Conservation (phyloP, 805 yeast species). For the Cyberlindnera mrakii region DNA sequence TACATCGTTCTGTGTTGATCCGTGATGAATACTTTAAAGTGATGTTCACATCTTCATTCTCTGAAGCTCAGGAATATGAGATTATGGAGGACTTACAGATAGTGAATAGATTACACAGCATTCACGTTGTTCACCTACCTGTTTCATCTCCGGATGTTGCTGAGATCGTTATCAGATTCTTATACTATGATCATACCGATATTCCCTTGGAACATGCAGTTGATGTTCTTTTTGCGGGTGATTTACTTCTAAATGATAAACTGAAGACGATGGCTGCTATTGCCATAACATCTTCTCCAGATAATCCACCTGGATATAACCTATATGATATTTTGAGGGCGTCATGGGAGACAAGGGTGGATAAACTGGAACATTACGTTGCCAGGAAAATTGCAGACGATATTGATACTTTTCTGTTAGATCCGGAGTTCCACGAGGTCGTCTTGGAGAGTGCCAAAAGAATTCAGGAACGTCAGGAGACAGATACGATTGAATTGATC, state of each 20-base stretch:
- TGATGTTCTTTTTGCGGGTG: constrained; percentile 55
- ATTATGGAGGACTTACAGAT: constrained; percentile 7
- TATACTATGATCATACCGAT: constrained; percentile 55
- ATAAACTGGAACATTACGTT: constrained; percentile 56
- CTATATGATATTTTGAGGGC: constrained; percentile 54
- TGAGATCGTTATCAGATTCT: constrained; percentile 45
- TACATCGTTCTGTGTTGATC: constrained; percentile 52
- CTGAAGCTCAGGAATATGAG: constrained; percentile 25
- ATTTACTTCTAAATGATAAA: constrained; percentile 49
- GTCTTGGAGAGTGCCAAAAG: constrained; percentile 46
- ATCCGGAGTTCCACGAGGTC: constrained; percentile 34
- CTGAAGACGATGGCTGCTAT: constrained; percentile 60
- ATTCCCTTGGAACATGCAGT: constrained; percentile 46
- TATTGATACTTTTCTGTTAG: constrained; percentile 31
- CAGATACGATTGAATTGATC: constrained; percentile 73
- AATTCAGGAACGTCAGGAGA: constrained; percentile 57
- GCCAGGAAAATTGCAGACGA: constrained; percentile 53
- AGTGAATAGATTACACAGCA: constrained; percentile 8
- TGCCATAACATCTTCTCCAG: constrained; percentile 27
- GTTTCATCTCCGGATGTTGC: constrained; percentile 31
- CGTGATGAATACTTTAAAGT: constrained; percentile 60
- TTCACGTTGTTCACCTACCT: constrained; percentile 29
- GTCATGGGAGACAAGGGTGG: constrained; percentile 64
- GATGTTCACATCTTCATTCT: constrained; percentile 50
- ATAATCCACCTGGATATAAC: constrained; percentile 26